Evolutionary conservation across 257 asterid species (phyloP), one percentile per base, ranked within the genome.

Genomic region (Paraleonurus japonicus): DNA sequence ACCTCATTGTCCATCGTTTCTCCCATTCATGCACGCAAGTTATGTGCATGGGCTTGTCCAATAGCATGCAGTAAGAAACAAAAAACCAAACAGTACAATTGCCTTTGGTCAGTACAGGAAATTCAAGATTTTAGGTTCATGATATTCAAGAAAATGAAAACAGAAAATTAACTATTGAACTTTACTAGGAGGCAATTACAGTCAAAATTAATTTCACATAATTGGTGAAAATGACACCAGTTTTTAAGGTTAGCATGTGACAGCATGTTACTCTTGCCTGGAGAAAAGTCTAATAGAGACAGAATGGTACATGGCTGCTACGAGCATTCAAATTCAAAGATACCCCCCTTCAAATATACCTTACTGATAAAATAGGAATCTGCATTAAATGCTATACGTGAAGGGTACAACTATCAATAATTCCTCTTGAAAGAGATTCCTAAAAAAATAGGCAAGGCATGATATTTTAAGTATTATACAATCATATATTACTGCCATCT

Each of bases 191-290:
- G 47, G 20, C 47, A 60, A 39, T 54, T 75, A 41, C 55, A 50
- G 64, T 39, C 69, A 39, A 7, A 37, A 39, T 35, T 19, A 17
- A 55, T 55, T 1, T 28, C 8, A 43, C 70, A 67, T 48, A 75
- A 43, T 37, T 10, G 47, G 54, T 63, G 69, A 76, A 55, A 70
- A 65, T 48, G 74, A 71, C 65, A 24, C 47, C 22, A 43, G 27
- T 22, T 15, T 63, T 41, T 1, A 22, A 69, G 63, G 76, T 70
- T 54, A 35, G 48, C 76, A 76, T 76, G 80, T 70, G 80, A 53
- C 45, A 17, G 59, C 76, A 76, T 70, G 80, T 70, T 61, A 75
- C 72, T 70, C 77, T 58, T 58, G 77, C 70, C 59, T 76, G 15
- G 22, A 55, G 59, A 45, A 33, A 70, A 57, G 12, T 41, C 73